Base-by-base conservation (phyloP, 225 moss, liverwort and hornwort genomes). In the Takakia lepidozioides region DNA sequence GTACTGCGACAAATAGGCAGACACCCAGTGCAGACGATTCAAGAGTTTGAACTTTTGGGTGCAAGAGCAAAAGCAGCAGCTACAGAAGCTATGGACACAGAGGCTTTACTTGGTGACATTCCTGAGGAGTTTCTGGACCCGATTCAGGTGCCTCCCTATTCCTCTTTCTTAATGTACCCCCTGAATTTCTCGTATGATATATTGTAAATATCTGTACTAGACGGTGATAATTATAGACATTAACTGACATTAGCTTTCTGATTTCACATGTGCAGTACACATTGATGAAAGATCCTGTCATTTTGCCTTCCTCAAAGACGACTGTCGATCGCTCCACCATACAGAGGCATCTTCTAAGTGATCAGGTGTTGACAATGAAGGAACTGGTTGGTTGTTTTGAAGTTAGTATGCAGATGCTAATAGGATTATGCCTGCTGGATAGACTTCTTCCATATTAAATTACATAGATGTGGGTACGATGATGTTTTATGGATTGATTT, bases 291-390 rank as follows among this genome's bases (percentile, higher is more conserved):
- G 95, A 98, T 72, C 95, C 95, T 10, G 95, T 98, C 6, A 98
- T 98, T 57, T 66, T 98, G 29, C 95, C 95, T 29, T 98, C 95
- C 16, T 98, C 95, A 42, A 98, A 83, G 50, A 87, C 80, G 3
- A 91, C 82, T 13, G 49, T 98, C 14, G 95, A 98, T 71, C 87
- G 90, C 41, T 90, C 95, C 38, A 87, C 87, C 5, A 98, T 98
- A 25, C 95, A 98, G 65, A 87, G 95, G 82, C 95, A 98, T 73
- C 84, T 98, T 54, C 60, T 98, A 3, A 98, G 95, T 70, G 90
- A 98, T 58, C 95, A 90, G 95, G 95, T 95, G 50, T 46, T 28
- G 50, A 2, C 2, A 29, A 19, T 39, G 9, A 25, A 17, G n/a
- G n/a, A n/a, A n/a, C n/a, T n/a, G n/a, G n/a, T n/a, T n/a, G n/a